Percentiles rank a stretch among this genome's conserved stretches.
Evolutionary conservation across 1,284 basidiomycete species (phyloP).

Genomic region (Puccinia horiana): DNA sequence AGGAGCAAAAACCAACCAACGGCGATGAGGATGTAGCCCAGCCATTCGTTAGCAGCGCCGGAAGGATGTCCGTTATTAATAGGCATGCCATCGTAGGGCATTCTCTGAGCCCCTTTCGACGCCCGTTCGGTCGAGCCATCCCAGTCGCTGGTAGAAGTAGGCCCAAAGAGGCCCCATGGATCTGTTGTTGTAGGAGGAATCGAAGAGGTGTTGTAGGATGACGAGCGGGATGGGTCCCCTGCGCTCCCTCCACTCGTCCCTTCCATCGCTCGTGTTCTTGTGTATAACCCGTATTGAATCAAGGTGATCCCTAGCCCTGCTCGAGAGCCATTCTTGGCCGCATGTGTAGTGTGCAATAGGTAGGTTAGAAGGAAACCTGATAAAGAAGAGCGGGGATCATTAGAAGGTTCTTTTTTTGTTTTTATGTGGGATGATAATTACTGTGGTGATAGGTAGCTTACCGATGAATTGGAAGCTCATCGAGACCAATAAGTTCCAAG

Average conservation of each 20-base stretch:
- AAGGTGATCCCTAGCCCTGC: slow-evolving; percentile 92
- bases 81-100: slow-evolving; percentile 57
- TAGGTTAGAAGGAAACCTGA: slow-evolving; percentile 58
- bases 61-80: slow-evolving; percentile 57
- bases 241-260: slow-evolving; percentile 53
- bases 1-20: slow-evolving; percentile 71
- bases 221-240: not conserved
- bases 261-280: slow-evolving; percentile 64
- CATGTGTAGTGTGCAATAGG: slow-evolving; percentile 69
- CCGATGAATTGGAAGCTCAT: slow-evolving; percentile 95
- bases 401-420: slow-evolving; percentile 63
- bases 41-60: slow-evolving; percentile 69
- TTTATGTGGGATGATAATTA: not conserved
- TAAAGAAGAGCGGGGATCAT: not conserved
- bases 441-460: slow-evolving; percentile 49
- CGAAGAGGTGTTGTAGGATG: not conserved
- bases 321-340: slow-evolving; percentile 88
- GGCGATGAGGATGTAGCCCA: slow-evolving; percentile 86
- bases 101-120: slow-evolving; percentile 57
- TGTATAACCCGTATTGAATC: slow-evolving; percentile 86
- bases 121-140: slow-evolving; percentile 55
- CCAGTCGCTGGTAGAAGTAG: slow-evolving; percentile 57
- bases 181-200: not conserved
- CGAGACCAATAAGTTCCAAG: slow-evolving; percentile 78
- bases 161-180: slow-evolving; percentile 51